Conservation (phyloP, 2,329 filamentous ascomycete genomes). For the Ceratocystis diversiconidia region DNA sequence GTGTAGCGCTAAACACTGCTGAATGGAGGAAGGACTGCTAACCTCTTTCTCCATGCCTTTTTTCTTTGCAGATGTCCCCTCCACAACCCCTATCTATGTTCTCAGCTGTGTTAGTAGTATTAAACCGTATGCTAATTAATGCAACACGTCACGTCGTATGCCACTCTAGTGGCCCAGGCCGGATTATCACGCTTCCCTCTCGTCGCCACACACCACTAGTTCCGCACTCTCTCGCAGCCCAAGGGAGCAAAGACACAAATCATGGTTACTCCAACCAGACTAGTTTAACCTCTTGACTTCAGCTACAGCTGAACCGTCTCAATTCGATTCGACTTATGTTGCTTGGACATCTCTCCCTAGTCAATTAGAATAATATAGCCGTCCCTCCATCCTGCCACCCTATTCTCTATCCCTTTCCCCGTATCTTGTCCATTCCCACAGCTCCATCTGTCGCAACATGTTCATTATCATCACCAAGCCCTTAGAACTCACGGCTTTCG, state of each 20-base stretch:
- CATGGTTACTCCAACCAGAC: neutral
- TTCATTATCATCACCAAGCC: too few relatives aligned
- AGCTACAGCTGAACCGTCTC: neutral
- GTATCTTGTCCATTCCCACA: too few relatives aligned
- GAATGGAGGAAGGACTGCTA: neutral
- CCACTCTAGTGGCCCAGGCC: neutral
- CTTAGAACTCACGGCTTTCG: conserved; percentile 60
- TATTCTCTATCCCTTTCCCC: too few relatives aligned
- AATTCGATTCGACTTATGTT: too few relatives aligned
- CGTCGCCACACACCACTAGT: neutral
- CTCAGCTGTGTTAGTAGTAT: neutral
- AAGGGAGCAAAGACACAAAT: neutral
- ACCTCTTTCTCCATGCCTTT: neutral
- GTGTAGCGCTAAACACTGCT: neutral
- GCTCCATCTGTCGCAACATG: too few relatives aligned
- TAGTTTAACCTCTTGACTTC: neutral
- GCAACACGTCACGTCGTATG: too few relatives aligned
- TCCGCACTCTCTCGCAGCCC: neutral
- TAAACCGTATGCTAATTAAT: too few relatives aligned
- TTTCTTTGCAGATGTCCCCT: neutral
- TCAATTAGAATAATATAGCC: too few relatives aligned
- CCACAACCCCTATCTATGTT: neutral
- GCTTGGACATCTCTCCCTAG: too few relatives aligned
- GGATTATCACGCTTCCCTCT: neutral
- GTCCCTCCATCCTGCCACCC: too few relatives aligned